These are phyloP conservation scores for Thalassiosira exigua DNA, from an alignment of 352 stramenopile species.

Conservation along the genomic window DNA sequence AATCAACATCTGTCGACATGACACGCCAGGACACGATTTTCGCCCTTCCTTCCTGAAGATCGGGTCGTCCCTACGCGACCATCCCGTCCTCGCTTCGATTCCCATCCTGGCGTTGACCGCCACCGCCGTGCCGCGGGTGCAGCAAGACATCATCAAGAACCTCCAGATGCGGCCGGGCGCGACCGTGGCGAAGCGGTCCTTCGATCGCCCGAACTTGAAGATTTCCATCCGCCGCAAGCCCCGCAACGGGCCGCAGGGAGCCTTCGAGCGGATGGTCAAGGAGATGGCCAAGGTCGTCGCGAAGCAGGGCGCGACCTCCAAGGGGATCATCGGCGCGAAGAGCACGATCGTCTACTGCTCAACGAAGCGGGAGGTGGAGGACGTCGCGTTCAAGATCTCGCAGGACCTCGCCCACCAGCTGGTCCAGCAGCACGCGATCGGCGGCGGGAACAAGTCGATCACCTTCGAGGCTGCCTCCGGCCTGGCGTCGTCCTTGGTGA, in stretches of 20 bases:
- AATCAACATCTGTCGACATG: too few species aligned
- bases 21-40: constrained; percentile 76
- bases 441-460: constrained; percentile 3
- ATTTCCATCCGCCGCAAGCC: constrained; percentile 57
- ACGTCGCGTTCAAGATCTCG: constrained; percentile 54
- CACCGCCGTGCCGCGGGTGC: constrained; percentile 66
- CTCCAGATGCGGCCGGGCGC: constrained; percentile 51
- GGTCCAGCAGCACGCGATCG: constrained; percentile 19
- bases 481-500: constrained; percentile 40
- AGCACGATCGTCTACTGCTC: constrained; percentile 82
- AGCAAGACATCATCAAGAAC: constrained; percentile 64
- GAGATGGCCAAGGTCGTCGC: constrained; percentile 26
- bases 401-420: constrained; percentile 32
- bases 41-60: constrained; percentile 60
- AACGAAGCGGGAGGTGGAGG: constrained; percentile 70
- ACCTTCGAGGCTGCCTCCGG: constrained; percentile 12
- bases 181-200: constrained; percentile 60
- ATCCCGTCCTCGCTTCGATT: constrained; percentile 37
- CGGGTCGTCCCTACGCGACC: constrained; percentile 36
- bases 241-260: constrained; percentile 30
- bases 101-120: constrained; percentile 79
- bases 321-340: constrained; percentile 4
- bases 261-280: constrained; percentile 48
- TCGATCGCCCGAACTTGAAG: constrained; percentile 74
- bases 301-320: constrained; percentile 9